phyloP scores from a whole-genome alignment of 345 rosid species.

The Citrus cavaleriei region DNA sequence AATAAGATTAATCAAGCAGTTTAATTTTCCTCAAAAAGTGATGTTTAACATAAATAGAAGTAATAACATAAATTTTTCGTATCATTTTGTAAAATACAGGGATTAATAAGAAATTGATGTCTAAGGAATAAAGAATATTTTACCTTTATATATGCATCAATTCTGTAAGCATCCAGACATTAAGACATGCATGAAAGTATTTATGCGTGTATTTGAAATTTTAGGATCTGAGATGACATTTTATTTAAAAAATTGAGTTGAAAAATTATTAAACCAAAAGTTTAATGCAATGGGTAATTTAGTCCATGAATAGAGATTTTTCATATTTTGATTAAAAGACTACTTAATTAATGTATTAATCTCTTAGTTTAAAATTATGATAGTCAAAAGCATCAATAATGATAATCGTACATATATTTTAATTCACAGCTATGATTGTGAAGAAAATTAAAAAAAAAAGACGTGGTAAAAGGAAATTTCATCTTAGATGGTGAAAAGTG shows the following conservation, averaged over 20 bases:
- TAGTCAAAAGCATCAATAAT: neutral
- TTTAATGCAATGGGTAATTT: too few species aligned
- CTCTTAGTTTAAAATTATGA: neutral
- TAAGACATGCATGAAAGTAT: neutral
- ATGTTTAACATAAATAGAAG: neutral
- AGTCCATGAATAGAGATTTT: neutral
- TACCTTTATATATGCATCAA: too few species aligned
- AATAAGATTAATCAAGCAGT: too few species aligned
- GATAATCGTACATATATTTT: neutral
- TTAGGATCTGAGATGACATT: neutral
- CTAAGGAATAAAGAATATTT: too few species aligned
- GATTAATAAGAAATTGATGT: too few species aligned
- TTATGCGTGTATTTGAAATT: neutral
- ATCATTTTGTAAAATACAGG: too few species aligned
- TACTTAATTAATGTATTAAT: neutral
- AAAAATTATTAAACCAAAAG: too few species aligned
- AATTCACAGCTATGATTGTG: neutral
- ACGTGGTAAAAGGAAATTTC: constrained; percentile 1
- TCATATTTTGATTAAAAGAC: neutral
- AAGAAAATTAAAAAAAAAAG: neutral
- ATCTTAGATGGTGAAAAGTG: neutral
- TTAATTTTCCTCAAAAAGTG: neutral
- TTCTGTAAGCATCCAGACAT: neutral
- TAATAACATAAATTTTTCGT: neutral
- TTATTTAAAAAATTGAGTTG: too few species aligned